Conservation (phyloP, 169 alveolate genomes). For the Cryptosporidium baileyi region DNA sequence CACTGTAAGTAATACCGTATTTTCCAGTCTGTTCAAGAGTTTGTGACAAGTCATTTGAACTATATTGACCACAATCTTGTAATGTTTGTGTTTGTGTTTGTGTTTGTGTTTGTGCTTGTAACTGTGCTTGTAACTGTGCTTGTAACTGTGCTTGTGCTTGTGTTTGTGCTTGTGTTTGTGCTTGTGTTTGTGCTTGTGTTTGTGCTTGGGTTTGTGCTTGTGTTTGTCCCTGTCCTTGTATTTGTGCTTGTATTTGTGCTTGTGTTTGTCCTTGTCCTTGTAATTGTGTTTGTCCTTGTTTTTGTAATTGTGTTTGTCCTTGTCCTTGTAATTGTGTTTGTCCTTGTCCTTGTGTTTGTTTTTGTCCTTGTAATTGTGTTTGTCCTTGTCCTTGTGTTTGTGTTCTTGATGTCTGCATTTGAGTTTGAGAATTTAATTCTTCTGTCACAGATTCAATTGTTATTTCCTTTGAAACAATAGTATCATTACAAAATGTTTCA, state of each 20-base stretch:
- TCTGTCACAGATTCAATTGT: neutral
- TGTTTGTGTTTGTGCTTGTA: neutral
- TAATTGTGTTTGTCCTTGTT: too few relatives aligned
- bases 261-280: neutral
- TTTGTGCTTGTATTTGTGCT: neutral
- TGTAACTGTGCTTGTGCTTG: neutral
- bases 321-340: slow-evolving; percentile 4
- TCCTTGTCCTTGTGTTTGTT: neutral
- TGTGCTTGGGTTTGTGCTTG: neutral
- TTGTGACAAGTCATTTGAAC: neutral
- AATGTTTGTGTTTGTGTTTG: neutral
- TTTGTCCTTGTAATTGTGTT: neutral
- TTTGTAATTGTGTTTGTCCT: too few relatives aligned
- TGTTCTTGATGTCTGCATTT: neutral
- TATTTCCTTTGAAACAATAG: neutral
- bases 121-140: neutral
- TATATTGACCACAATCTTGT: neutral
- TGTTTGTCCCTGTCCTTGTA: neutral
- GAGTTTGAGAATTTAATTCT: neutral
- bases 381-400: neutral
- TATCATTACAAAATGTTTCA: neutral
- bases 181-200: neutral
- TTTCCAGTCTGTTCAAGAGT: neutral
- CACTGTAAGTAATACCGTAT: slow-evolving; percentile 2
- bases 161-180: neutral